Percentiles rank a stretch among this genome's conserved stretches.
These are phyloP conservation scores for Candida railenensis DNA, from an alignment of 805 yeast genomes.

Conservation along the genomic window DNA sequence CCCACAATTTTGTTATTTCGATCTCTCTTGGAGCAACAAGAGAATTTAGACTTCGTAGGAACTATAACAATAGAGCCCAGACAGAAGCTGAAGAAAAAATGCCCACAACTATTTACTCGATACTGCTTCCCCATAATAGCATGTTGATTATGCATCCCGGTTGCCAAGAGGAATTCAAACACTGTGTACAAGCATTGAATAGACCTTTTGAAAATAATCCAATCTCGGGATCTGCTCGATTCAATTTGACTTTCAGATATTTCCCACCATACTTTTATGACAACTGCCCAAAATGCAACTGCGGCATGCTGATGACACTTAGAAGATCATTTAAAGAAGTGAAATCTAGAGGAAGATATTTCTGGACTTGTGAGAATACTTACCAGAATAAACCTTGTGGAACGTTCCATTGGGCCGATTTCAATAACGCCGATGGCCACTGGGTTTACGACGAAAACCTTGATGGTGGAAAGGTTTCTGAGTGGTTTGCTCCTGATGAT, in stretches of 20 bases:
- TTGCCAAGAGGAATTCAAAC: slow-evolving; percentile 74
- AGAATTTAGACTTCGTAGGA: slow-evolving; percentile 57
- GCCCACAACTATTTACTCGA: slow-evolving; percentile 38
- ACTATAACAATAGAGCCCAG: slow-evolving; percentile 23
- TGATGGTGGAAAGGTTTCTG: slow-evolving; percentile 23
- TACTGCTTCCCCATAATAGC: slow-evolving; percentile 71
- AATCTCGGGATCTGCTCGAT: slow-evolving; percentile 48
- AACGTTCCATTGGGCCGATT: slow-evolving; percentile 51
- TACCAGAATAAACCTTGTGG: slow-evolving; percentile 47
- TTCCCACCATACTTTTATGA: slow-evolving; percentile 38
- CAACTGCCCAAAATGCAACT: slow-evolving; percentile 46
- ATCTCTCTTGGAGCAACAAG: slow-evolving; percentile 69
- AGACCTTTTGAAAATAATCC: slow-evolving; percentile 43
- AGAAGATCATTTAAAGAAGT: slow-evolving; percentile 53
- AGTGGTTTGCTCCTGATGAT: slow-evolving; percentile 50
- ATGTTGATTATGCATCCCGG: slow-evolving; percentile 74
- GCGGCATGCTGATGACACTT: slow-evolving; percentile 51
- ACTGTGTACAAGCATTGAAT: slow-evolving; percentile 50
- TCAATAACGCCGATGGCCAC: slow-evolving; percentile 27
- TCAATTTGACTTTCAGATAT: slow-evolving; percentile 67
- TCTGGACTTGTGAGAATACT: slow-evolving; percentile 61
- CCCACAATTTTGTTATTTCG: slow-evolving; percentile 66
- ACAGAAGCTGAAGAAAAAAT: slow-evolving; percentile 12
- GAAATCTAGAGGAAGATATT: slow-evolving; percentile 52
- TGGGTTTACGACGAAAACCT: slow-evolving; percentile 29